These are phyloP conservation scores for Lactuca saligna DNA, from an alignment of 129 eudicot species.

Conservation along the genomic window DNA sequence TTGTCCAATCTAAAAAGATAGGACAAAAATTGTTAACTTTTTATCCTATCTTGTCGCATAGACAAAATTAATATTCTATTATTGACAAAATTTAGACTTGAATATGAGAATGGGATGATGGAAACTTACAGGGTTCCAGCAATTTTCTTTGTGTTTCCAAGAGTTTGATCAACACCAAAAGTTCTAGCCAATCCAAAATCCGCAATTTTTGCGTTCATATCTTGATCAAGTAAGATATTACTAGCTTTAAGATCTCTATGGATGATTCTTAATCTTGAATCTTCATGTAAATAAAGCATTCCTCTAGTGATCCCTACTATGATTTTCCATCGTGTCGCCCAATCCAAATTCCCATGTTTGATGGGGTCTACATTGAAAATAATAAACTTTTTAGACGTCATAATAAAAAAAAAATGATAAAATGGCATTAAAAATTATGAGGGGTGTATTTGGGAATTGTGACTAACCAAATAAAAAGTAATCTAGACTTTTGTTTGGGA, in stretches of 20 bases:
- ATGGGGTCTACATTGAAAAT: slow-evolving; percentile 20
- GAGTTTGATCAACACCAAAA: slow-evolving; percentile 41
- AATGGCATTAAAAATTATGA: not conserved
- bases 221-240: slow-evolving; percentile 33
- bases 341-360: slow-evolving; percentile 34
- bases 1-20: too few relatives aligned
- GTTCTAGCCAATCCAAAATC: slow-evolving; percentile 42
- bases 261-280: slow-evolving; percentile 40
- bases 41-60: too few relatives aligned
- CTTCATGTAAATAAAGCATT: slow-evolving; percentile 38
- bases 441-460: not conserved
- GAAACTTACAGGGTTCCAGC: slow-evolving; percentile 49
- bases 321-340: slow-evolving; percentile 30
- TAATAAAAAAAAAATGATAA: not conserved
- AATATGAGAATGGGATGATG: too few relatives aligned
- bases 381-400: slow-evolving; percentile 7
- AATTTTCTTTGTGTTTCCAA: slow-evolving; percentile 40
- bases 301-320: slow-evolving; percentile 44
- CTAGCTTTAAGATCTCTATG: slow-evolving; percentile 49
- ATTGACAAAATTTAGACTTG: not conserved
- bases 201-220: slow-evolving; percentile 39
- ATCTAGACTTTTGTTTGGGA: slow-evolving; percentile 42
- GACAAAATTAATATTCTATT: not conserved
- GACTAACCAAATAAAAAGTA: slow-evolving; percentile 36
- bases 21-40: too few relatives aligned